phyloP scores from a whole-genome alignment of 2,329 filamentous ascomycete genomes.

The Plectosphaerella sp. region DNA sequence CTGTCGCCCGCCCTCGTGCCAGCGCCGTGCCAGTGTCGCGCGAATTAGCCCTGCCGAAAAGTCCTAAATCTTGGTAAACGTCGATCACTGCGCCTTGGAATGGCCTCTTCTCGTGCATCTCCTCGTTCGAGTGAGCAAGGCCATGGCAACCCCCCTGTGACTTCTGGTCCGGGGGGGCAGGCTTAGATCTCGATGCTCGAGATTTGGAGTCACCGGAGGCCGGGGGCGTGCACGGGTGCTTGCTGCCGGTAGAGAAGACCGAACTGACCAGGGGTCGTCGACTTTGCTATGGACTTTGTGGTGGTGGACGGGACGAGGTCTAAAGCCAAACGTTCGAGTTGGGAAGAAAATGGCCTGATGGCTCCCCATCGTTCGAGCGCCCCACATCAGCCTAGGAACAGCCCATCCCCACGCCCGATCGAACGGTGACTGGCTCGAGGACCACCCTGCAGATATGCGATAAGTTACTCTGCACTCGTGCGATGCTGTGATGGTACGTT shows the following conservation, averaged over 20 bases:
- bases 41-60: no score
- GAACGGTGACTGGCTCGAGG: neutral
- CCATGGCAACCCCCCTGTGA: no score
- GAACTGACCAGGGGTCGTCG: no score
- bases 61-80: no score
- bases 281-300: neutral
- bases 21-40: no score
- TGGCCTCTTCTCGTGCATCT: no score
- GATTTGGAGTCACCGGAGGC: neutral
- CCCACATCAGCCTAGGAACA: neutral
- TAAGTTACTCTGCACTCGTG: neutral
- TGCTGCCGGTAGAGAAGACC: no score
- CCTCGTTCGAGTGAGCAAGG: no score
- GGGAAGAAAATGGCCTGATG: neutral
- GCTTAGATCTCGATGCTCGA: neutral
- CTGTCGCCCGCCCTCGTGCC: no score
- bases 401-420: neutral
- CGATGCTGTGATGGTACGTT: neutral
- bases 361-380: neutral
- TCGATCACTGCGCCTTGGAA: no score
- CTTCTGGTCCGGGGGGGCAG: no score
- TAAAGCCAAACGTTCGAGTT: neutral
- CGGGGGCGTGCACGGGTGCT: no score
- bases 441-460: neutral
- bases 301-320: neutral